Evolutionary conservation across 2,329 filamentous ascomycete species (phyloP).

Genomic region (Fusarium sambucinum): DNA sequence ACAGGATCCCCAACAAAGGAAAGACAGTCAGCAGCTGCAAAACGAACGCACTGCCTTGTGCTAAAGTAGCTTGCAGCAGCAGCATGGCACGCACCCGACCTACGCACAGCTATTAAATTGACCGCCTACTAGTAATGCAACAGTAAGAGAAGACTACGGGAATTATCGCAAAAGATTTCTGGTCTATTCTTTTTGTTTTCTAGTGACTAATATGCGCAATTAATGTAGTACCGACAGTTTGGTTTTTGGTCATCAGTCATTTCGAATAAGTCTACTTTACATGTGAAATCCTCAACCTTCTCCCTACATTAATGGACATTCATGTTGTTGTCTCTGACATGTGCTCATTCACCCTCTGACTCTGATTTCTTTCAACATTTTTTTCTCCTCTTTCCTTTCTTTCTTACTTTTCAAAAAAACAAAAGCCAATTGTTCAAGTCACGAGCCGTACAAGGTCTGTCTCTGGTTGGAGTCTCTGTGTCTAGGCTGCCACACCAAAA

Average conservation of each 20-base stretch:
- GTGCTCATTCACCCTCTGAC: conserved; percentile 1
- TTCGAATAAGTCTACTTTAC: background rate
- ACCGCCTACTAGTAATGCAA: conserved; percentile 14
- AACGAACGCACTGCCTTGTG: conserved; percentile 10
- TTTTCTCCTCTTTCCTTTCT: background rate
- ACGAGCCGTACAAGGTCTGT: conserved; percentile 36
- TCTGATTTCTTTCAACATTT: background rate
- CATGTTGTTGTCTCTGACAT: conserved; percentile 24
- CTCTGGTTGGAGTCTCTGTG: conserved; percentile 11
- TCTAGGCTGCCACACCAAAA: conserved; percentile 29
- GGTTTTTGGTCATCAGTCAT: background rate
- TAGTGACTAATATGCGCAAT: conserved; percentile 6
- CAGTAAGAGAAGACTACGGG: conserved; percentile 14
- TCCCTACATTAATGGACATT: background rate
- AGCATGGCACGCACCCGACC: background rate
- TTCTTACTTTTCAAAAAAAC: conserved; percentile 1
- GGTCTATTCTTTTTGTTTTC: conserved; percentile 12
- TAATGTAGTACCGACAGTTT: conserved; percentile 9
- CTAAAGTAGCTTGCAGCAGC: conserved; percentile 13
- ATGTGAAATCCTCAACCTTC: conserved; percentile 8
- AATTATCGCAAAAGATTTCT: conserved; percentile 14
- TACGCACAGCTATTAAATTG: conserved; percentile 5
- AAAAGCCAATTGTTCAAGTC: conserved; percentile 29
- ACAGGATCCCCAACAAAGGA: conserved; percentile 15
- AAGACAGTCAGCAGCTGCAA: background rate